phyloP scores from a whole-genome alignment of 208 protist species.

The Porcisia hertigi region DNA sequence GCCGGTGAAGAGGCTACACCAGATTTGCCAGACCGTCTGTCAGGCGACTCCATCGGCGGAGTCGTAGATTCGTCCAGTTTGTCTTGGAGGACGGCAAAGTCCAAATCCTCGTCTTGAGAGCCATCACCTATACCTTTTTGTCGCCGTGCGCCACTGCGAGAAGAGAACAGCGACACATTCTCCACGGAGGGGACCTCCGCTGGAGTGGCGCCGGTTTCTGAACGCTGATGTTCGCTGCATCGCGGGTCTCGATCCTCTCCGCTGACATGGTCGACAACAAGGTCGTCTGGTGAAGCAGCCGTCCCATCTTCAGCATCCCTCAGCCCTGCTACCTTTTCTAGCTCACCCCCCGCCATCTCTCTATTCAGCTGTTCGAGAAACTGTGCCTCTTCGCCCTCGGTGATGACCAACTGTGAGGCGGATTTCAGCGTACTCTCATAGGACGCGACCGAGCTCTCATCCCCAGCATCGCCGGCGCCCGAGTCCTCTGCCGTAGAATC shows the following conservation, averaged over 20 bases:
- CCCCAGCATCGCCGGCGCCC: not conserved
- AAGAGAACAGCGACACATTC: not conserved
- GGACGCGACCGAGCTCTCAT: not conserved
- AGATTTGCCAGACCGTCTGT: too few species aligned
- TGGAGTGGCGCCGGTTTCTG: not conserved
- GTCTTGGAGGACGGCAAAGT: not conserved
- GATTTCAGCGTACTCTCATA: conserved; percentile 8
- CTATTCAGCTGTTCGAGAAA: conserved; percentile 27
- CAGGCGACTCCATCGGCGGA: not conserved
- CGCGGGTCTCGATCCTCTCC: not conserved
- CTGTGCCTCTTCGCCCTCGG: conserved; percentile 18
- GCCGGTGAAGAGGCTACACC: not conserved
- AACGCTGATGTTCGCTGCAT: not conserved
- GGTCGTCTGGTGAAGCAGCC: not conserved
- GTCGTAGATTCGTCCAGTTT: not conserved
- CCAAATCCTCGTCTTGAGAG: not conserved
- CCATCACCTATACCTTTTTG: not conserved
- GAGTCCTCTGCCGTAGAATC: not conserved
- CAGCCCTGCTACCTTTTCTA: not conserved
- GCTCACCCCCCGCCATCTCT: conserved; percentile 10
- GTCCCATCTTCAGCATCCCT: not conserved
- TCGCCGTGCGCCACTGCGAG: not conserved
- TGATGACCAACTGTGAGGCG: conserved; percentile 20
- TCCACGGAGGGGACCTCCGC: not conserved
- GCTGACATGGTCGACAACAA: not conserved